phyloP scores from a whole-genome alignment of 2,329 filamentous ascomycete genomes.

The Ceratocystis variospora region DNA sequence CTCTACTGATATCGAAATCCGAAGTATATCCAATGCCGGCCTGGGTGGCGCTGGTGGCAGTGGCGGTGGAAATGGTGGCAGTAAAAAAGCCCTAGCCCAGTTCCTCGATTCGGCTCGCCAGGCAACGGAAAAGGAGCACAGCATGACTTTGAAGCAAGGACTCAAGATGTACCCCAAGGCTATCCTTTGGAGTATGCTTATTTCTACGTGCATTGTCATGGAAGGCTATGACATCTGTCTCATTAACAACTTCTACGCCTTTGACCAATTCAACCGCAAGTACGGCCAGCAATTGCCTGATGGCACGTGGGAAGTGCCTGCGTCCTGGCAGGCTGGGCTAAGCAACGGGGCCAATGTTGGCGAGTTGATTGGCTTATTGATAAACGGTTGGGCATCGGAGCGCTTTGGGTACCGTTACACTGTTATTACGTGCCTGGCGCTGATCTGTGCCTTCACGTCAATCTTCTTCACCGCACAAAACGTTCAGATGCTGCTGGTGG shows the following conservation, averaged over 20 bases:
- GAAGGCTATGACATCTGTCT: conserved; percentile 76
- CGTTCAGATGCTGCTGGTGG: conserved; percentile 43
- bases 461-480: conserved; percentile 53
- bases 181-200: conserved; percentile 66
- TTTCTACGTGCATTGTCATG: conserved; percentile 87
- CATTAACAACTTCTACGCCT: conserved; percentile 64
- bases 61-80: conserved; percentile 30
- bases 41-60: not conserved
- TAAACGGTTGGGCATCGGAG: conserved; percentile 53
- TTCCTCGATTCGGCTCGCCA: conserved; percentile 28
- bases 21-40: not conserved
- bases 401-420: conserved; percentile 55
- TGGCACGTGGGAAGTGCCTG: conserved; percentile 42
- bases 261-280: conserved; percentile 44
- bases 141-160: conserved; percentile 61
- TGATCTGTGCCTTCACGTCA: conserved; percentile 43
- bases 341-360: conserved; percentile 47
- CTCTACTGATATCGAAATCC: conserved; percentile 28
- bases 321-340: conserved; percentile 48
- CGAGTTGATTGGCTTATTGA: conserved; percentile 51
- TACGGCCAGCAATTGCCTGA: conserved; percentile 37
- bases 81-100: conserved; percentile 15
- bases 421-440: conserved; percentile 43
- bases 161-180: conserved; percentile 77
- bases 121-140: conserved; percentile 49